Conservation (phyloP, 768 basidiomycete species). For the Boletus vinaceobasis region DNA sequence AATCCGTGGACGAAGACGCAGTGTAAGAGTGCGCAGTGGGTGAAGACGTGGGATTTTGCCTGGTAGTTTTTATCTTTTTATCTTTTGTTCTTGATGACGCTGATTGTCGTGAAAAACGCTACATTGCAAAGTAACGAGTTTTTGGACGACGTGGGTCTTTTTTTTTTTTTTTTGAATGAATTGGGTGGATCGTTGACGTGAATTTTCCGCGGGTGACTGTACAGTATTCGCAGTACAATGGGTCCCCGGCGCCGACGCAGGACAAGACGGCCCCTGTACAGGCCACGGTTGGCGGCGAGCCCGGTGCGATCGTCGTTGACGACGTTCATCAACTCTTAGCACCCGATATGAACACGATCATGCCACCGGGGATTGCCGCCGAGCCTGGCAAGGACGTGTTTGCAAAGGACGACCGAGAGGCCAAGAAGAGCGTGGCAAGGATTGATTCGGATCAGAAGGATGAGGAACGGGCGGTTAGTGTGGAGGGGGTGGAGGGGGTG, state of each 20-base stretch:
- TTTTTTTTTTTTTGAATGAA: neutral
- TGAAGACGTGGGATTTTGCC: slow-evolving; percentile 95
- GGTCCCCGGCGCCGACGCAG: slow-evolving; percentile 36
- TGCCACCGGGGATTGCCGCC: slow-evolving; percentile 49
- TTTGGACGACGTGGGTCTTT: slow-evolving; percentile 53
- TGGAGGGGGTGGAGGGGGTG: slow-evolving; percentile 12
- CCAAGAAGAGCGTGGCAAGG: slow-evolving; percentile 38
- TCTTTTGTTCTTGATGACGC: neutral
- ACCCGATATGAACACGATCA: slow-evolving; percentile 32
- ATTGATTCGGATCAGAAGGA: slow-evolving; percentile 10
- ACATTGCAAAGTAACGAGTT: slow-evolving; percentile 57
- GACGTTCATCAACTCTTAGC: slow-evolving; percentile 24
- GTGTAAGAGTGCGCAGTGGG: slow-evolving; percentile 76
- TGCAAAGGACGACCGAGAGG: slow-evolving; percentile 45
- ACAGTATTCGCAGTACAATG: slow-evolving; percentile 59
- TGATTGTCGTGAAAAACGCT: neutral
- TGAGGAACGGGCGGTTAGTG: slow-evolving; percentile 37
- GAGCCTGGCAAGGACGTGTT: slow-evolving; percentile 80
- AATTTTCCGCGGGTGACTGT: no score
- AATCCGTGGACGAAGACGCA: slow-evolving; percentile 79
- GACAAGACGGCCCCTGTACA: slow-evolving; percentile 34
- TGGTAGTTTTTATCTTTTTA: slow-evolving; percentile 48
- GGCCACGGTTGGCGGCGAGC: slow-evolving; percentile 50
- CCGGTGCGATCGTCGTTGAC: slow-evolving; percentile 51
- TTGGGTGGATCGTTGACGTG: neutral